Conservation (phyloP, 2,329 filamentous ascomycete species). For the Eutypella sp. region DNA sequence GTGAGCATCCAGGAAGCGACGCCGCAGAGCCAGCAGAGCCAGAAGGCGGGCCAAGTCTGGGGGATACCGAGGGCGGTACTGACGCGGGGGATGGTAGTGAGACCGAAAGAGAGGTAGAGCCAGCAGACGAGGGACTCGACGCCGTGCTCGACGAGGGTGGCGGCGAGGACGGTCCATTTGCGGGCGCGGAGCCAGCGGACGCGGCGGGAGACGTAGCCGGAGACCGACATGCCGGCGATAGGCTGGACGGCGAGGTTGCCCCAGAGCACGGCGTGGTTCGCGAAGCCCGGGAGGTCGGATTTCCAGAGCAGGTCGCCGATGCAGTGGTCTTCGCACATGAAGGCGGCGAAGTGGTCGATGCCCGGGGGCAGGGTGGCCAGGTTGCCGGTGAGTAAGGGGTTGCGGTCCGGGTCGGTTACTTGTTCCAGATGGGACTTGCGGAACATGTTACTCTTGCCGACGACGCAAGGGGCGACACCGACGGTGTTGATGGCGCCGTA, state of each 20-base stretch:
- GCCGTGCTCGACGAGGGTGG: conserved; percentile 87
- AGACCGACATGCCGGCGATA: conserved; percentile 72
- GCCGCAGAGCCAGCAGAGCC: conserved; percentile 58
- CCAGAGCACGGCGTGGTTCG: conserved; percentile 78
- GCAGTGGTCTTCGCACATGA: conserved; percentile 96
- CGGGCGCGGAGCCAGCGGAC: conserved; percentile 88
- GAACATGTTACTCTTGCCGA: conserved; percentile 99
- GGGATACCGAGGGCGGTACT: conserved; percentile 46
- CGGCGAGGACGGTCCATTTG: conserved; percentile 87
- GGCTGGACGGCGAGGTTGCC: conserved; percentile 90
- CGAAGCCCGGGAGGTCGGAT: conserved; percentile 55
- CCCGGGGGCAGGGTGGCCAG: conserved; percentile 51
- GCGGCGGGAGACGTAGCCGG: conserved; percentile 72
- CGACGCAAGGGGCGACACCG: conserved; percentile 82
- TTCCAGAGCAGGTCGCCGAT: conserved; percentile 92
- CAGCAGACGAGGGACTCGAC: conserved; percentile 86
- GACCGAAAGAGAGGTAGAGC: conserved; percentile 70
- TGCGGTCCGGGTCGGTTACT: conserved; percentile 51
- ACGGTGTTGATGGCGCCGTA: conserved; percentile 97
- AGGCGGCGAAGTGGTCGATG: conserved; percentile 88
- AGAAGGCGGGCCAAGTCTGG: conserved; percentile 64
- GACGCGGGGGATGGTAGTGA: conserved; percentile 68
- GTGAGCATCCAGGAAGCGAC: conserved; percentile 66
- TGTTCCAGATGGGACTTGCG: conserved; percentile 82
- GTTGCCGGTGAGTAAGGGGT: conserved; percentile 35